phyloP scores from a whole-genome alignment of 306 rosid species.

The Purshia tridentata region DNA sequence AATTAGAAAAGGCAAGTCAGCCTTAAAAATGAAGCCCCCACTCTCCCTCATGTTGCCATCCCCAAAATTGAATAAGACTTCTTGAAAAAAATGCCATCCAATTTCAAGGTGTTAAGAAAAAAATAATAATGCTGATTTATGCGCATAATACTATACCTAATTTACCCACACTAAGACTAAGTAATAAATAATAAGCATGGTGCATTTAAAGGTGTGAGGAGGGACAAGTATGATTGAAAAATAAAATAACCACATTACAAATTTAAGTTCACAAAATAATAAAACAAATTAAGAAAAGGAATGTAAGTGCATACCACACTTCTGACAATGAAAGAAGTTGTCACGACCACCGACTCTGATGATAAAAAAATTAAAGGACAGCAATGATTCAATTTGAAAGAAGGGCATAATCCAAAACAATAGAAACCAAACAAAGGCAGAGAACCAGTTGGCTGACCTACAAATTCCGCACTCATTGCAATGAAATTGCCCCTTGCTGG shows the following conservation, averaged over 20 bases:
- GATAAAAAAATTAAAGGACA: slow-evolving; percentile 13
- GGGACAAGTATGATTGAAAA: not conserved
- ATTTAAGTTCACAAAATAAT: not conserved
- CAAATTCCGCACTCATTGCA: slow-evolving; percentile 78
- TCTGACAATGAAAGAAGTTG: slow-evolving; percentile 64
- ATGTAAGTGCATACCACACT: slow-evolving; percentile 45
- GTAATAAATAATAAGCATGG: not conserved
- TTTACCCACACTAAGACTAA: too few species aligned
- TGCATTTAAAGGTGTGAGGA: not conserved
- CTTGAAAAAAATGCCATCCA: not conserved
- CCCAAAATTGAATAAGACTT: not conserved
- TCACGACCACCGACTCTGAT: slow-evolving; percentile 61
- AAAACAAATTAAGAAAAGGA: slow-evolving; percentile 16
- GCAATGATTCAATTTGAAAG: slow-evolving; percentile 6
- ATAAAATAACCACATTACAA: not conserved
- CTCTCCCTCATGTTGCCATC: not conserved
- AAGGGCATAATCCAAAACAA: slow-evolving; percentile 6
- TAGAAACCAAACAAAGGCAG: slow-evolving; percentile 7
- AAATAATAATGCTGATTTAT: too few species aligned
- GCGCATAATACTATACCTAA: too few species aligned
- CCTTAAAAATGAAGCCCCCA: slow-evolving; percentile 8
- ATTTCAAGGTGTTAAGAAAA: too few species aligned
- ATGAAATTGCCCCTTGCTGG: slow-evolving; percentile 57
- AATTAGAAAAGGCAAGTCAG: not conserved
- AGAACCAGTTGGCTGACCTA: slow-evolving; percentile 42